Evolutionary conservation across 306 rosid genomes (phyloP).

Genomic region (Alnus glutinosa): DNA sequence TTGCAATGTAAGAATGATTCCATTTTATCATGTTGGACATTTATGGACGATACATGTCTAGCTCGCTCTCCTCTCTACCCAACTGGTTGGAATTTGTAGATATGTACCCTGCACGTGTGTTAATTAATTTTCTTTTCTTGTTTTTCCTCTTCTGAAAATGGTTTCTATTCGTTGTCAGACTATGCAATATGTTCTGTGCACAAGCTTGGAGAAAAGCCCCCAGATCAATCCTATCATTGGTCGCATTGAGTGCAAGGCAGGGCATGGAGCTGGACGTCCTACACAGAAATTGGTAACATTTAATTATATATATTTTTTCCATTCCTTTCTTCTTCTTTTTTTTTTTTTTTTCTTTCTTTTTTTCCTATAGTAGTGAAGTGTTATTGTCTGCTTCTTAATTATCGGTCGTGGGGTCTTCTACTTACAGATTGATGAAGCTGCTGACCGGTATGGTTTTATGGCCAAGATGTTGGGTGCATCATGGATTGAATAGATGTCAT

Average conservation of each 20-base stretch:
- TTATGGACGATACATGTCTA: not conserved
- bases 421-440: constrained; percentile 58
- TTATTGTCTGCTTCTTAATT: not conserved
- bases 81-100: not conserved
- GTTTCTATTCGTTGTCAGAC: constrained; percentile 43
- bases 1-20: not conserved
- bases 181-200: constrained; percentile 65
- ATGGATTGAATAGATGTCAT: constrained; percentile 41
- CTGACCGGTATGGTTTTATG: constrained; percentile 60
- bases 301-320: not conserved
- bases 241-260: constrained; percentile 94
- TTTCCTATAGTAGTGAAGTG: not conserved
- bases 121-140: not conserved
- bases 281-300: constrained; percentile 71
- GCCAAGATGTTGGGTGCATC: constrained; percentile 50
- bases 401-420: not conserved
- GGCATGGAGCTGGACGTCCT: constrained; percentile 86
- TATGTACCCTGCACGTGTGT: not conserved
- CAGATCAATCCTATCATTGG: constrained; percentile 87
- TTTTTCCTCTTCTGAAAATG: not conserved
- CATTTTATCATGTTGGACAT: not conserved
- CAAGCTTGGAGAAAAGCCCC: constrained; percentile 75
- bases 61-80: not conserved
- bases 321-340: no score
- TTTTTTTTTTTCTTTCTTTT: no score